A percentile compares a stretch with the other conserved stretches of the same genome.
These are phyloP conservation scores for Clarkia xantiana DNA, from an alignment of 345 rosid species.

Conservation along the genomic window DNA sequence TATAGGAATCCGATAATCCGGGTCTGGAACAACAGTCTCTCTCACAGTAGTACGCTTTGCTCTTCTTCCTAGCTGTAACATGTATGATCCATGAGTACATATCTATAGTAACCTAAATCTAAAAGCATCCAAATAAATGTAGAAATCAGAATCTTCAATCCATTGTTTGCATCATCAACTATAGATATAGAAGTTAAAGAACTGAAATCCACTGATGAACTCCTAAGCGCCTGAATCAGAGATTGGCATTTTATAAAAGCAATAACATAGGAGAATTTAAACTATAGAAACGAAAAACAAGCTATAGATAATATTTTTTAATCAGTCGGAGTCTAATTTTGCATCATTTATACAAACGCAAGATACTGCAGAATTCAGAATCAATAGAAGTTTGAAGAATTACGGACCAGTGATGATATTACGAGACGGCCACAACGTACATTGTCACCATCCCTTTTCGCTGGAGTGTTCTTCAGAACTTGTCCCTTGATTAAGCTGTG, in stretches of 20 bases:
- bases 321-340: not conserved
- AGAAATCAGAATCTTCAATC: not conserved
- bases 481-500: slow-evolving; percentile 26
- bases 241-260: too few species aligned
- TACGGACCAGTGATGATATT: slow-evolving; percentile 31
- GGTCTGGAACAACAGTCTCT: slow-evolving; percentile 50
- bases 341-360: not conserved
- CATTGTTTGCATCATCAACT: too few species aligned
- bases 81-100: slow-evolving; percentile 4
- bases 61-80: slow-evolving; percentile 37
- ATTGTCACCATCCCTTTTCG: slow-evolving; percentile 11
- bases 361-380: slow-evolving; percentile 1
- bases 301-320: not conserved
- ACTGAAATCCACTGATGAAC: too few species aligned
- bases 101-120: not conserved
- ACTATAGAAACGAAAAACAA: too few species aligned
- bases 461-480: slow-evolving; percentile 7
- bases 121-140: not conserved
- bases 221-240: too few species aligned
- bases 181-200: too few species aligned
- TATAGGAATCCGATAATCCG: slow-evolving; percentile 46
- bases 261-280: too few species aligned
- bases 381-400: not conserved
- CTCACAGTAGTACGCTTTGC: slow-evolving; percentile 26
- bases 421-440: slow-evolving; percentile 9